Base-by-base conservation (phyloP, 495 filamentous ascomycete genomes). In the Cryomyces antarcticus region DNA sequence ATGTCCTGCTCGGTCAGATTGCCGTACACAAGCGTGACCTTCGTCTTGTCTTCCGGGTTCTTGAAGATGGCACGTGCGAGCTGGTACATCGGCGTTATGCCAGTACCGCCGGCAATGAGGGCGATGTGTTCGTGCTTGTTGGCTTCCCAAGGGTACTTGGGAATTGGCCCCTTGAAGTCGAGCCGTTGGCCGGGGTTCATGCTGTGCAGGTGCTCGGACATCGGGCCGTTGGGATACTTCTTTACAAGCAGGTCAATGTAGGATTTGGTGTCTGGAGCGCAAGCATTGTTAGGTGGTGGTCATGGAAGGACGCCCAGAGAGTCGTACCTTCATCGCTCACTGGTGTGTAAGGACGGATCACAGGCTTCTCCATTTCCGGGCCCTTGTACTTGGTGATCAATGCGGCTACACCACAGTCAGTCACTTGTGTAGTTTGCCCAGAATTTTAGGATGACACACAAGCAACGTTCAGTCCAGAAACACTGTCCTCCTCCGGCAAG, bases 121-220 rank as follows among this genome's bases (percentile, higher is more conserved):
- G 71, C 75, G 58, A 97, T 77, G 64, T 95, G 87, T 31, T 80
- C 64, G 65, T 96, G 89, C 77, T 93, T 95, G 69, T 97, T 97
- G 48, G 81, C 51, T 35, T 71, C 55, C 86, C 85, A 96, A 27
- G 74, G 67, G 64, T 95, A 97, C 64, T 97, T 97, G 45, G 84
- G 81, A 12, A 97, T 71, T 0, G 89, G 89, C 11, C 89, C 89
- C 68, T 97, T 97, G 68, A 96, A 73, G 31, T 83, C 75, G 38
- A 97, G 72, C 31, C 68, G 64, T 59, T 96, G 75, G 51, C 81
- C 77, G 43, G 78, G 73, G 30, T 66, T 66, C 82, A 97, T 72
- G 50, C 68, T 69, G 66, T 95, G 86, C 11, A 97, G 41, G 62
- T 94, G 80, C 46, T 75, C 71, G 41, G 78, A 85, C 92, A 97